Base-by-base conservation (phyloP, 2,329 filamentous ascomycete genomes). In the Xylariaceae sp. region DNA sequence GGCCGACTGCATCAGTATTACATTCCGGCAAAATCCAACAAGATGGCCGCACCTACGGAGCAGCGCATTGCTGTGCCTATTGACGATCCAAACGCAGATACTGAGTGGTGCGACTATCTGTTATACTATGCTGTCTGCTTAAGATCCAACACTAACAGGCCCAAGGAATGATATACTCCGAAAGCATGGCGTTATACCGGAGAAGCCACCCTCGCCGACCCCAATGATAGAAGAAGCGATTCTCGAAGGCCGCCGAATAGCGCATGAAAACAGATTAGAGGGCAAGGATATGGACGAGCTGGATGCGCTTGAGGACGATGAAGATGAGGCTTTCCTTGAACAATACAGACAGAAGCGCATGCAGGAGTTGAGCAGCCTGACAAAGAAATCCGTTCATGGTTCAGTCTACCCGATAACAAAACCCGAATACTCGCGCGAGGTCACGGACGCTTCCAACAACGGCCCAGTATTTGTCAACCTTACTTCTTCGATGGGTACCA, bases 141-240 rank as follows among this genome's bases (percentile, higher is more conserved):
- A n/a, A n/a, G 12, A 7, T n/a, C 13, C 6, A 9, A n/a, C 15
- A 13, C 30, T 32, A 17, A 32, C 30, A n/a, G 13, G 13, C n/a
- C 16, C 36, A n/a, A 96, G 90, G 90, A 98, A 98, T 64, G 93
- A 98, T 55, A 98, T 98, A 59, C 82, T 98, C 43, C 87, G 93
- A 55, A 94, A 95, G 65, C 89, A 98, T 72, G 89, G 89, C 52
- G 76, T 98, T 52, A 97, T 98, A 48, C 93, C 93, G n/a, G 90
- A 97, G 64, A 97, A 95, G 63, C 89, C 91, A 0, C 89, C 90
- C 3, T 95, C 91, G 34, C 93, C 93, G 2, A 96, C 93, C 2
- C 89, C 90, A 6, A 84, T 95, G 70, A 96, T 98, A 56, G 86
- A 98, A 68, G 91, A 97, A 72, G 93, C 93, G 3, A 79, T 98